Conservation (phyloP, 495 filamentous ascomycete genomes). For the Mytilinidion resinicola region DNA sequence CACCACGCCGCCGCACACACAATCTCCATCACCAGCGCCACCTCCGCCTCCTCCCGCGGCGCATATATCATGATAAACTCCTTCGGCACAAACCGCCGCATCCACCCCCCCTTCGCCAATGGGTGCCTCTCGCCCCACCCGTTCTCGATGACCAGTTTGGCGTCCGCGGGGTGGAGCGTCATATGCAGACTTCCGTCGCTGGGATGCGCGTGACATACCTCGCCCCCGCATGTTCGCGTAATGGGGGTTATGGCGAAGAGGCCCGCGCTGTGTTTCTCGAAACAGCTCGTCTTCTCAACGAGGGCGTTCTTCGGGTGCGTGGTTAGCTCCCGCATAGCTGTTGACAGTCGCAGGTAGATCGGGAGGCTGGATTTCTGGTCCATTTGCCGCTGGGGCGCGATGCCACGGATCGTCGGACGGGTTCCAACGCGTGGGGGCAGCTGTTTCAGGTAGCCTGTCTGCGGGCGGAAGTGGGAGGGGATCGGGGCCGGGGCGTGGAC, state of each 20-base stretch:
- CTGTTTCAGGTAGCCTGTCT: conserved; percentile 43
- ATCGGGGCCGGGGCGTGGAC: conserved; percentile 41
- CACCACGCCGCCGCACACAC: conserved; percentile 61
- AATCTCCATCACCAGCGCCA: conserved; percentile 62
- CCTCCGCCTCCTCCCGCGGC: conserved; percentile 61
- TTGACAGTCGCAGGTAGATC: conserved; percentile 48
- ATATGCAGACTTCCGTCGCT: conserved; percentile 71
- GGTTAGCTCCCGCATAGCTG: conserved; percentile 47
- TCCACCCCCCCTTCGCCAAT: conserved; percentile 56
- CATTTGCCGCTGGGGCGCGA: conserved; percentile 73
- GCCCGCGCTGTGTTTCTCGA: conserved; percentile 73
- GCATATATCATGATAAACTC: conserved; percentile 83
- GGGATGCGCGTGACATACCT: conserved; percentile 75
- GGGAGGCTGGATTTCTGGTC: conserved; percentile 52
- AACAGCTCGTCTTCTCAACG: conserved; percentile 59
- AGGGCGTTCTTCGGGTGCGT: conserved; percentile 44
- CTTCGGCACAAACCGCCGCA: conserved; percentile 51
- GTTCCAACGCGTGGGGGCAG: conserved; percentile 55
- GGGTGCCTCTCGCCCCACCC: conserved; percentile 92
- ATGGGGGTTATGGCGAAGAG: conserved; percentile 57
- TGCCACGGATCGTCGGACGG: conserved; percentile 61
- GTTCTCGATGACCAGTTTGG: conserved; percentile 64
- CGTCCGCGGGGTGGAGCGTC: conserved; percentile 71
- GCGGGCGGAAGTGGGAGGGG: conserved; percentile 36
- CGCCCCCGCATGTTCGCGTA: conserved; percentile 63